A percentile compares a stretch with the other conserved stretches of the same genome.
Conservation (phyloP, 2,329 filamentous ascomycete genomes). For the Nakataea oryzae region DNA sequence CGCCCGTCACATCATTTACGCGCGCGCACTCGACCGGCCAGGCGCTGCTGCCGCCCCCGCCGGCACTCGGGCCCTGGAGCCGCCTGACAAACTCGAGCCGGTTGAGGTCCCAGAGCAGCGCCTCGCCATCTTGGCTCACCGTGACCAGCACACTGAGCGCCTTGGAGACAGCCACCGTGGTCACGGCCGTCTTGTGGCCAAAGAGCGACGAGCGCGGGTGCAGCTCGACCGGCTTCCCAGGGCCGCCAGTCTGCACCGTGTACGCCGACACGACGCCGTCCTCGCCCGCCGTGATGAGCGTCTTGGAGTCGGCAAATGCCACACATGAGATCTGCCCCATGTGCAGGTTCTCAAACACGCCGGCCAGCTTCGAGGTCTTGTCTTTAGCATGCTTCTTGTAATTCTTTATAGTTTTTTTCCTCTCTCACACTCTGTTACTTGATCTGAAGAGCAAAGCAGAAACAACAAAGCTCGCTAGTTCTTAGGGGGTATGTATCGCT, state of each 20-base stretch:
- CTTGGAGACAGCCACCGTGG: constrained; percentile 71
- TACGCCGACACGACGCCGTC: constrained; percentile 88
- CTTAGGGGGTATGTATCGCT: not conserved
- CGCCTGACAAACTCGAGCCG: constrained; percentile 75
- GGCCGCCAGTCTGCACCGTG: constrained; percentile 49
- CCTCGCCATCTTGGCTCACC: constrained; percentile 66
- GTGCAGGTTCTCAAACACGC: constrained; percentile 88
- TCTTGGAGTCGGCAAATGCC: constrained; percentile 80
- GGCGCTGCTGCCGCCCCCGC: constrained; percentile 18
- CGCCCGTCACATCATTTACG: constrained; percentile 85
- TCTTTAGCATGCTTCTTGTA: constrained; percentile 15
- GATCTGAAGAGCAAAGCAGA: not conserved
- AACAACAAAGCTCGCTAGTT: not conserved
- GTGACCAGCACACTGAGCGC: constrained; percentile 84
- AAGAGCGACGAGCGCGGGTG: constrained; percentile 73
- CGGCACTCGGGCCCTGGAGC: constrained; percentile 32
- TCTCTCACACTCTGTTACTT: too few species aligned
- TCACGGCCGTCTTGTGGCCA: constrained; percentile 72
- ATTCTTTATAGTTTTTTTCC: not conserved
- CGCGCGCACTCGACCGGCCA: constrained; percentile 60
- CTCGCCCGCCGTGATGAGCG: constrained; percentile 80
- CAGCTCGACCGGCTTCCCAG: constrained; percentile 65
- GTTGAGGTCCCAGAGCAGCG: constrained; percentile 92
- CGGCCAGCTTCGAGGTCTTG: constrained; percentile 43
- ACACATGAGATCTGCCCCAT: constrained; percentile 79